phyloP scores from a whole-genome alignment of 2,329 filamentous ascomycete species.

The Scedosporium dehoogii region DNA sequence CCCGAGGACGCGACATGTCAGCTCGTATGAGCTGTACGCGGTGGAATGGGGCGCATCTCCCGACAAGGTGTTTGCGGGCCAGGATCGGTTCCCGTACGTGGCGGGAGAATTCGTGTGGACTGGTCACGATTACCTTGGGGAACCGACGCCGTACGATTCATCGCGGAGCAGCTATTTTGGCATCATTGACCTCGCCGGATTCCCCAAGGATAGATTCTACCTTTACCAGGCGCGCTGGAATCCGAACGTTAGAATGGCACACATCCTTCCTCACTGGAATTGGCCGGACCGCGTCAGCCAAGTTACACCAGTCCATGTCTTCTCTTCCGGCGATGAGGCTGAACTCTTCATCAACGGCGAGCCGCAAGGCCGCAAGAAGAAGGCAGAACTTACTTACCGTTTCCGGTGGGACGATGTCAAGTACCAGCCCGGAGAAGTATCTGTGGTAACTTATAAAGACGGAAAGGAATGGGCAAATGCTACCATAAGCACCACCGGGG shows the following conservation, averaged over 20 bases:
- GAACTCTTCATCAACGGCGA: slow-evolving; percentile 43
- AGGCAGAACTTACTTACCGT: slow-evolving; percentile 27
- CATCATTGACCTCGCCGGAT: slow-evolving; percentile 46
- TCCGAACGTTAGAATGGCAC: slow-evolving; percentile 34
- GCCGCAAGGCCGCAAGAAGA: slow-evolving; percentile 30
- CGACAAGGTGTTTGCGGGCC: slow-evolving; percentile 40
- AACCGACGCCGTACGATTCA: slow-evolving; percentile 37
- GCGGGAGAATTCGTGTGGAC: slow-evolving; percentile 46
- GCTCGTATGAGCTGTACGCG: slow-evolving; percentile 41
- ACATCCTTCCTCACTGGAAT: slow-evolving; percentile 48
- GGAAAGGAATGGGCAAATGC: slow-evolving; percentile 35
- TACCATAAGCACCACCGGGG: slow-evolving; percentile 29
- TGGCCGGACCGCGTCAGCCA: slow-evolving; percentile 37
- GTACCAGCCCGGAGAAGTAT: slow-evolving; percentile 36
- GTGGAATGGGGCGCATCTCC: slow-evolving; percentile 35
- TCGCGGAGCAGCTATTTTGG: slow-evolving; percentile 44
- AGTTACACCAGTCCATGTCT: slow-evolving; percentile 44
- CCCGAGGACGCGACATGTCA: slow-evolving; percentile 24
- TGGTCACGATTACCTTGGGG: slow-evolving; percentile 39
- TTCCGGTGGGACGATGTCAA: slow-evolving; percentile 42
- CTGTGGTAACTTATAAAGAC: slow-evolving; percentile 36
- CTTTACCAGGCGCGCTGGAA: slow-evolving; percentile 46
- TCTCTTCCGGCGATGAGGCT: slow-evolving; percentile 39
- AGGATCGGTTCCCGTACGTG: slow-evolving; percentile 37
- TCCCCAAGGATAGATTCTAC: slow-evolving; percentile 45